Conservation (phyloP, 371 early-diverging fungal genomes). For the Apophysomyces sp. region DNA sequence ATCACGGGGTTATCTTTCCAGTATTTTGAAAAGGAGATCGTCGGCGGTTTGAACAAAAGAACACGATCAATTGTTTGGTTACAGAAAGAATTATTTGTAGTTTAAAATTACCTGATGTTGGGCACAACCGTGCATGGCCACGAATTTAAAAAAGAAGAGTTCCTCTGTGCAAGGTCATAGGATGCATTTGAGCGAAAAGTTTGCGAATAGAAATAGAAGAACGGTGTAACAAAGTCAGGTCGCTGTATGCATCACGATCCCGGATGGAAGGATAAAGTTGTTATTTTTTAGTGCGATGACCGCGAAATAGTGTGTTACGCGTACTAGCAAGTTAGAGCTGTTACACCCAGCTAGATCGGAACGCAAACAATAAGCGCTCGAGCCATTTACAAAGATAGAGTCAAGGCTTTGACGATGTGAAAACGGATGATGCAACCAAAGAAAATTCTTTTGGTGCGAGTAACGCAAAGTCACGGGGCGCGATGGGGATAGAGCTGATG, state of each 20-base stretch:
- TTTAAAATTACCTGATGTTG: background rate
- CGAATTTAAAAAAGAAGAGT: background rate
- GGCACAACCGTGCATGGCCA: background rate
- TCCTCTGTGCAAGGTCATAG: background rate
- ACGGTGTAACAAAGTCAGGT: background rate
- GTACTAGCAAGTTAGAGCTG: background rate
- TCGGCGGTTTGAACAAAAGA: background rate
- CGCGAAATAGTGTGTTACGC: background rate
- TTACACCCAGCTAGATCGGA: background rate
- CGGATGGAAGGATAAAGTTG: background rate
- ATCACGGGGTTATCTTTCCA: background rate
- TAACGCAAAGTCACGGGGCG: background rate
- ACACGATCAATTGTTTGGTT: slow-evolving; percentile 2
- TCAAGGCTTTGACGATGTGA: background rate
- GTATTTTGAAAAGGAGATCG: background rate
- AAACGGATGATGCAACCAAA: background rate
- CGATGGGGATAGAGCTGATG: background rate
- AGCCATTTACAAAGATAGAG: background rate
- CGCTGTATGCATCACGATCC: background rate
- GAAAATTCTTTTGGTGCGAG: background rate
- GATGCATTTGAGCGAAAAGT: background rate
- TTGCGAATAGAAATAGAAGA: background rate
- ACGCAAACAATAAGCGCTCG: background rate
- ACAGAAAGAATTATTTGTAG: background rate
- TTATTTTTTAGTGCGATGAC: background rate